These are phyloP conservation scores for Wolfiporia cocos DNA, from an alignment of 1,284 basidiomycete genomes.

Conservation along the genomic window DNA sequence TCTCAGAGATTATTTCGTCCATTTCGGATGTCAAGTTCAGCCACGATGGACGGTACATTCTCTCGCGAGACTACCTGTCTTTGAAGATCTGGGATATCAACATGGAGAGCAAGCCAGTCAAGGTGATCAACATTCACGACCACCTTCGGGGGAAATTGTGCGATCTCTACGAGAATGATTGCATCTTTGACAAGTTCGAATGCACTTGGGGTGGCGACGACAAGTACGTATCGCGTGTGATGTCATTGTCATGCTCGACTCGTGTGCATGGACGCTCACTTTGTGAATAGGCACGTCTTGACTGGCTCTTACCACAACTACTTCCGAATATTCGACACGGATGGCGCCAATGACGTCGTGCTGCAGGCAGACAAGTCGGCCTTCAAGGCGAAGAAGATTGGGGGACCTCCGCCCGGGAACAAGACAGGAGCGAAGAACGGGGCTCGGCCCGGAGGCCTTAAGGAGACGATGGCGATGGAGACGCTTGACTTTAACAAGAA, in stretches of 20 bases:
- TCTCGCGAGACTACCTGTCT: constrained; percentile 95
- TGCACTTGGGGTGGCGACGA: constrained; percentile 95
- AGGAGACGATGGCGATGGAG: constrained; percentile 86
- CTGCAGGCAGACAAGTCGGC: constrained; percentile 99
- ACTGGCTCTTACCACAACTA: constrained; percentile 99
- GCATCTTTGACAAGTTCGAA: constrained; percentile 99
- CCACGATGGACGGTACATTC: constrained; percentile 93
- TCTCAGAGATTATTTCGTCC: constrained; percentile 99
- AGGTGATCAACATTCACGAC: constrained; percentile 98
- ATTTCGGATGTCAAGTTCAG: constrained; percentile 99
- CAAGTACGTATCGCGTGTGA: constrained; percentile 54
- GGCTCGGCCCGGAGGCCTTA: constrained; percentile 55
- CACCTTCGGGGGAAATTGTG: constrained; percentile 97
- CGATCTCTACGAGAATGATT: constrained; percentile 99
- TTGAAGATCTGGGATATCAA: constrained; percentile 99
- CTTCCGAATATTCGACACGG: constrained; percentile 98
- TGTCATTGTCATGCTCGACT: constrained; percentile 1
- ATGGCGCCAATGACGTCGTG: constrained; percentile 86
- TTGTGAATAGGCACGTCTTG: constrained; percentile 69
- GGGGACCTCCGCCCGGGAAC: constrained; percentile 67
- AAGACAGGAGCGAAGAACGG: constrained; percentile 71
- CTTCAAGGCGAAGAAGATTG: constrained; percentile 99
- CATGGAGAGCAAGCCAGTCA: constrained; percentile 96
- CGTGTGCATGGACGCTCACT: neutral
- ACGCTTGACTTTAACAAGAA: constrained; percentile 99